Evolutionary conservation across 106 monocot species (phyloP), one percentile per base, ranked within the genome.

Genomic region (Apostasia ramifera): DNA sequence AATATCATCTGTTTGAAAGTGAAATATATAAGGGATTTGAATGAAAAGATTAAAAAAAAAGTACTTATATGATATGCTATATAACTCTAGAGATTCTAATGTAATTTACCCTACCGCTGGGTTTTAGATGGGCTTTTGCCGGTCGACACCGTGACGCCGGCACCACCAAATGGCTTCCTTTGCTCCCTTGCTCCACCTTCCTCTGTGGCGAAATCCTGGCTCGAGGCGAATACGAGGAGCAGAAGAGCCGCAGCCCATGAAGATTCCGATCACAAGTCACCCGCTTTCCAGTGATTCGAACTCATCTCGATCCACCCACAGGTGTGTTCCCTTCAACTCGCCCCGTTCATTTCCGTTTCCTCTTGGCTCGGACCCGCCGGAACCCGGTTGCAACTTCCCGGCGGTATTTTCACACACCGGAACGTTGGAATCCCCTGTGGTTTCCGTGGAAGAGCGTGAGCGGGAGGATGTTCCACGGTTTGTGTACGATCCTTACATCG

Each of bases 291-390:
- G n/a, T 44, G 57, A 69, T 66, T 59, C 37, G n/a, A 13, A 51
- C 46, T 61, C 73, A 10, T 51, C 73, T 10, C 4, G 4, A 13
- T 38, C 50, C 53, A 51, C 68, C 52, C 56, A 53, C 58, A 73
- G 57, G 62, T 81, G 75, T 71, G 75, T 71, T 1, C 3, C 76
- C 47, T 54, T 58, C 63, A 63, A 10, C 61, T 84, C 79, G 37
- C 69, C 76, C 67, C 75, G 42, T 52, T 77, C 81, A 7, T 77
- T 81, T 52, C 54, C 73, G 38, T 81, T 88, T 55, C 81, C 88
- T 8, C 65, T 71, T 15, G 83, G 74, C 7, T 65, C 78, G 2
- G 87, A 87, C 41, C 76, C 69, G 0, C 66, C 79, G 37, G 82
- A 82, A 7, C 50, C 79, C 42, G 76, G 77, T 3, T 52, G 58